Conservation (phyloP, 2,329 filamentous ascomycete species). For the Colletotrichum siamense region DNA sequence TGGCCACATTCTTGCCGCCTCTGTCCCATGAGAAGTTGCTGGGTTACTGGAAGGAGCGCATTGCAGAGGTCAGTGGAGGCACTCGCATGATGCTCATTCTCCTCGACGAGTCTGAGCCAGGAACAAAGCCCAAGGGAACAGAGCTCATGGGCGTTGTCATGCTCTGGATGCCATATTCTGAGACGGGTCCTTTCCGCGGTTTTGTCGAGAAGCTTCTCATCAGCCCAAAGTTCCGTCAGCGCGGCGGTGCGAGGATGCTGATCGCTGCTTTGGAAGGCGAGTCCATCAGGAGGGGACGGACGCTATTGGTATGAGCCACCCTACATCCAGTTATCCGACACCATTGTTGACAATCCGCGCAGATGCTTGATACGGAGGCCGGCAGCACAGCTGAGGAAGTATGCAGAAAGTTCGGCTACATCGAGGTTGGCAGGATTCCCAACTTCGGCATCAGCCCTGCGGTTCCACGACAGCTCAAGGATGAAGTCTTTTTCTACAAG, state of each 20-base stretch:
- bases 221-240: constrained; percentile 52
- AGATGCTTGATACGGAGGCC: constrained; percentile 60
- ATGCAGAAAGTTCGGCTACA: constrained; percentile 63
- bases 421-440: constrained; percentile 59
- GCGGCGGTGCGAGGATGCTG: constrained; percentile 57
- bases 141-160: constrained; percentile 63
- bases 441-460: constrained; percentile 56
- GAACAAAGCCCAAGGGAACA: constrained; percentile 41
- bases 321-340: not conserved
- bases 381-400: constrained; percentile 57
- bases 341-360: not conserved
- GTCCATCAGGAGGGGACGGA: constrained; percentile 52
- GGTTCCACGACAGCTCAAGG: constrained; percentile 46
- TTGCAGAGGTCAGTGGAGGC: constrained; percentile 50
- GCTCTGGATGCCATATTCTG: constrained; percentile 54
- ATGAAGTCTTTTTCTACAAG: constrained; percentile 66
- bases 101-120: constrained; percentile 39
- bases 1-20: constrained; percentile 65
- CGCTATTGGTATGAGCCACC: constrained; percentile 51
- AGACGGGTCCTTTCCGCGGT: constrained; percentile 62
- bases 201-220: constrained; percentile 65
- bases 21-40: constrained; percentile 61
- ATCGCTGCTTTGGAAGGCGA: constrained; percentile 61
- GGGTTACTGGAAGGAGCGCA: constrained; percentile 60
- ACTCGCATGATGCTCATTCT: constrained; percentile 59